Base-by-base conservation (phyloP, 2,329 filamentous ascomycete species). In the Pestalotiopsis sp. region DNA sequence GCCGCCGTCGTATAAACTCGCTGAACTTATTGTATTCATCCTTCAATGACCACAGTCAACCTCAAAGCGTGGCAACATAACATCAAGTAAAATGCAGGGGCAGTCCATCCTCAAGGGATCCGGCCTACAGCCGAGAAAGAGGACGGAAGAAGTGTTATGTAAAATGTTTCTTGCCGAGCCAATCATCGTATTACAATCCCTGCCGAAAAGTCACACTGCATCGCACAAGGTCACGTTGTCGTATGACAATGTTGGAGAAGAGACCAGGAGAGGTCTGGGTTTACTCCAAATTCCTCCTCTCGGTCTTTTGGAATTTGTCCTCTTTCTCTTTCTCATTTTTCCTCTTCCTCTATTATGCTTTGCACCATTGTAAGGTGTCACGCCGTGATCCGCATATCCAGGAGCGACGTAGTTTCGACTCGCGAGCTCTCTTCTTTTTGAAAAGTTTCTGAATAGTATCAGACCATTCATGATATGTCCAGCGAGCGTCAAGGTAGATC, bases 221-320 rank as follows among this genome's bases (percentile, higher is more conserved):
- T 59, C 7, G 57, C 57, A 59, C 23, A 36, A 14, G 57, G 57
- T 59, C 57, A 36, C 57, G 57, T 59, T 59, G 57, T 59, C 57
- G 27, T 59, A 59, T 23, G 57, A 59, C 57, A 25, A 17, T 59
- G 57, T 59, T 59, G 57, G 57, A 59, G 57, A 59, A 59, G 14
- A 7, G 14, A 9, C n/a, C 57, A 13, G 23, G 14, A 20, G 20
- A 20, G 17, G 17, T 52, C 14, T 9, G 11, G 17, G 17, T 9
- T 20, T 27, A 17, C 57, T n/a, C 57, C 57, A 59, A 59, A 27
- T 59, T 36, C 45, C 57, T 36, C 27, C 57, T 36, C 23, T 27
- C 7, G 1, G 25, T 14, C 57, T 27, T 59, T 9, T 27, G 45
- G 14, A 9, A 52, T 52, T 52, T 23, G n/a, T 59, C 13, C 25